These are phyloP conservation scores for Agrocybe praecox DNA, from an alignment of 768 basidiomycete species.

Conservation along the genomic window DNA sequence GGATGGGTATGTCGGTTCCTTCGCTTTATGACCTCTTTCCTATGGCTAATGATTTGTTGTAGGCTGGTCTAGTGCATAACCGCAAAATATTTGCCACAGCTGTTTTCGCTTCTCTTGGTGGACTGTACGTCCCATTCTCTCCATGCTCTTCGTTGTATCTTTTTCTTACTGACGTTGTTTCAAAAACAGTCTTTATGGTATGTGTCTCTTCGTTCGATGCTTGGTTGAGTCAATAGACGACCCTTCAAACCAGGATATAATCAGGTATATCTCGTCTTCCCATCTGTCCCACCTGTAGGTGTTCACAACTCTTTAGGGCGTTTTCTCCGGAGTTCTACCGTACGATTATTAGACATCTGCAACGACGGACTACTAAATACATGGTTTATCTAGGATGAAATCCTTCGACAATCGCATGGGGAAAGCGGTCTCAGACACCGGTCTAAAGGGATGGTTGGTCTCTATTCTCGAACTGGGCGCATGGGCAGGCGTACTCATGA, in stretches of 20 bases:
- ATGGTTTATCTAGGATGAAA: conserved; percentile 42
- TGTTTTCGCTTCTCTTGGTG: conserved; percentile 79
- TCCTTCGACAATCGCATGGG: conserved; percentile 59
- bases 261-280: conserved; percentile 40
- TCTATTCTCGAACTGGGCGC: conserved; percentile 76
- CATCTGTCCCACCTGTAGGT: not conserved
- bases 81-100: conserved; percentile 66
- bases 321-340: conserved; percentile 76
- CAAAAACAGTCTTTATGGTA: conserved; percentile 68
- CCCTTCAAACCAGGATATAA: conserved; percentile 53
- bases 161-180: conserved; percentile 7
- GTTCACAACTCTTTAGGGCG: conserved; percentile 45
- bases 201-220: not conserved
- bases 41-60: not conserved
- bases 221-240: not conserved
- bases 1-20: conserved; percentile 54
- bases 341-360: conserved; percentile 29
- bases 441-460: conserved; percentile 72
- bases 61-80: conserved; percentile 71
- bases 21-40: not conserved
- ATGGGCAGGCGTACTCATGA: conserved; percentile 74
- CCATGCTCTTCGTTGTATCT: not conserved
- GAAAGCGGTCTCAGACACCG: conserved; percentile 49
- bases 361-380: not conserved
- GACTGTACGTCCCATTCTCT: conserved; percentile 49